A percentile compares a stretch with the other conserved stretches of the same genome.
Evolutionary conservation across 2,329 filamentous ascomycete genomes (phyloP).

Genomic region (Colletotrichum euphorbiae): DNA sequence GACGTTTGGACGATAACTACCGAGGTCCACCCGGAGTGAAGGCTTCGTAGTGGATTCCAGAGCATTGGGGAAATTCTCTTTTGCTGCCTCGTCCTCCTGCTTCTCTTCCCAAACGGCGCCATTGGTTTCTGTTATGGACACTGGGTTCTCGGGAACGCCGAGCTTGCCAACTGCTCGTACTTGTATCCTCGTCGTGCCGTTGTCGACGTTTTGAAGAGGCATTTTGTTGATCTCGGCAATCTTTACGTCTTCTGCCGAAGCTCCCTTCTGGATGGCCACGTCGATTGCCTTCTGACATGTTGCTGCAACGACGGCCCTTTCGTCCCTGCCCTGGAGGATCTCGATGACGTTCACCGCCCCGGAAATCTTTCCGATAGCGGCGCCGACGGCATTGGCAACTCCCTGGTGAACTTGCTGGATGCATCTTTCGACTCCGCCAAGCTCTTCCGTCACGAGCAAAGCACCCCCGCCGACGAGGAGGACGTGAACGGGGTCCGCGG

Average conservation of each 20-base stretch:
- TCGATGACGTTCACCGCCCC: constrained; percentile 66
- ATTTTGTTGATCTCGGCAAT: constrained; percentile 60
- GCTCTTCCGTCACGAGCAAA: constrained; percentile 59
- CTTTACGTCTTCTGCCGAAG: constrained; percentile 48
- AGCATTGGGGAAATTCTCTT: constrained; percentile 46
- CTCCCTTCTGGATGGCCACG: constrained; percentile 19
- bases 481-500: constrained; percentile 61
- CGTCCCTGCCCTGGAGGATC: constrained; percentile 53
- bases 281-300: constrained; percentile 49
- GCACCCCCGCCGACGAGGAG: constrained; percentile 70
- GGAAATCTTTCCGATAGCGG: constrained; percentile 67
- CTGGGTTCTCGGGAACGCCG: constrained; percentile 44
- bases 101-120: constrained; percentile 40
- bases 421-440: constrained; percentile 62
- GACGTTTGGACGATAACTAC: constrained; percentile 40
- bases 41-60: constrained; percentile 48
- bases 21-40: constrained; percentile 47
- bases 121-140: constrained; percentile 37
- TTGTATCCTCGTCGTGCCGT: constrained; percentile 50
- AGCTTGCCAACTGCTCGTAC: constrained; percentile 50
- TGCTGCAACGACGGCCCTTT: constrained; percentile 53
- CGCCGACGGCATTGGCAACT: constrained; percentile 70
- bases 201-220: constrained; percentile 52
- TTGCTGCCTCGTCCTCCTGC: constrained; percentile 41
- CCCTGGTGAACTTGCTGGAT: constrained; percentile 64